Evolutionary conservation across 2,329 filamentous ascomycete species (phyloP).

Genomic region (Colletotrichum sp.): DNA sequence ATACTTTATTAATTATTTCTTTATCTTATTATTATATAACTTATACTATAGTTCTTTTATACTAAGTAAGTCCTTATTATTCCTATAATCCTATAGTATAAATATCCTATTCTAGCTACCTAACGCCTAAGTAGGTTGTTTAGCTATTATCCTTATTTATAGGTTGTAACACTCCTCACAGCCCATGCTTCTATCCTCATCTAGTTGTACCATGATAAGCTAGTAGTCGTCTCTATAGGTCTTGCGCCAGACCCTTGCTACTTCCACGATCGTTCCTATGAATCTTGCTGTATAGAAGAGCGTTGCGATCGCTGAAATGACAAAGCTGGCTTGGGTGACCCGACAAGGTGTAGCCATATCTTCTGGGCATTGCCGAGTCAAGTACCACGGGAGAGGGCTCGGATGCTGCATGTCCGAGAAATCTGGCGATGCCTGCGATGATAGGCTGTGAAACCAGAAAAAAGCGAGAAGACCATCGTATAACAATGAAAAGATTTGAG

Average conservation of each 20-base stretch:
- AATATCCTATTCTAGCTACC: no score
- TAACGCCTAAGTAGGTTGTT: no score
- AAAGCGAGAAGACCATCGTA: slow-evolving; percentile 32
- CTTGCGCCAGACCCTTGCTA: neutral
- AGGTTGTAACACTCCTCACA: neutral
- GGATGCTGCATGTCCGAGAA: slow-evolving; percentile 27
- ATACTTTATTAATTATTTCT: no score
- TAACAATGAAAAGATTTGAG: slow-evolving; percentile 22
- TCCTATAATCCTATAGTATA: no score
- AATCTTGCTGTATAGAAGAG: neutral
- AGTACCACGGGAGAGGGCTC: slow-evolving; percentile 32
- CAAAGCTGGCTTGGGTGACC: neutral
- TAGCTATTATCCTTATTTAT: no score
- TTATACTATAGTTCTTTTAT: no score
- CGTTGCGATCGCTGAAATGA: neutral
- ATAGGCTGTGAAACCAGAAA: slow-evolving; percentile 31
- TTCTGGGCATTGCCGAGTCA: slow-evolving; percentile 24
- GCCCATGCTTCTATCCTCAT: neutral
- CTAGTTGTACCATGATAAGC: neutral
- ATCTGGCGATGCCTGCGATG: slow-evolving; percentile 27
- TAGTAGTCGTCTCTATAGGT: neutral
- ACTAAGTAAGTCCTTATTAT: no score
- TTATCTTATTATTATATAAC: no score
- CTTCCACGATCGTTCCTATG: neutral
- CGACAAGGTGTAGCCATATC: neutral